Base-by-base conservation (phyloP, 2,329 filamentous ascomycete species). In the Colletotrichum eremochloae region DNA sequence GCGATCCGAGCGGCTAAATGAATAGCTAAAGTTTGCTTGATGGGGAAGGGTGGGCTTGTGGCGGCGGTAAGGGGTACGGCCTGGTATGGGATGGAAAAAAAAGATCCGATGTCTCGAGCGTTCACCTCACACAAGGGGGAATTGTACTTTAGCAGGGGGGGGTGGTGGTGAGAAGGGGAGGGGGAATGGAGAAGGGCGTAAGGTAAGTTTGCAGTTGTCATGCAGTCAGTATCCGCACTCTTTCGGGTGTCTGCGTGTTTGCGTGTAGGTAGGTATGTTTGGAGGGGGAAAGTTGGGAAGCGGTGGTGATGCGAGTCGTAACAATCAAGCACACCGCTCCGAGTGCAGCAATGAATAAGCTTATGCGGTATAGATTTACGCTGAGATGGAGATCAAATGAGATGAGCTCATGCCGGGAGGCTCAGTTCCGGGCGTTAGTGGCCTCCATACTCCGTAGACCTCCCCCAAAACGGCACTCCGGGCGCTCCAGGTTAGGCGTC, bases 351-450 rank as follows among this genome's bases (percentile, higher is more conserved):
- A 2, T n/a, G 7, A 11, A 31, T 20, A 50, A 55, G 50, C 29
- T 55, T 31, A 36, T 33, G 62, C 62, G 50, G 62, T 68, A 55
- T 46, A 46, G 44, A 60, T 53, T 53, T 31, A 57, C 52, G 36
- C 52, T 53, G 56, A 60, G 53, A 64, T 64, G 58, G 53, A 69
- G 63, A 44, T 33, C 38, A 11, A 65, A 69, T 63, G 66, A 56
- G 69, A 68, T 72, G 66, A 64, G 69, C 53, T 40, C 58, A 72
- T 62, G 69, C 69, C 69, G 71, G 67, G 61, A 73, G 62, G 50
- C 67, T 50, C 62, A 67, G 67, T 73, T 73, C 67, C 71, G 67
- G 63, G 38, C 50, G 61, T 50, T 68, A 61, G 69, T 55, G 69
- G 60, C 60, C 33, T 20, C 33, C 31, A 8, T n/a, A 29, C 33